Base-by-base conservation (phyloP, 1,284 basidiomycete species). In the Xerocomus amazonicus region DNA sequence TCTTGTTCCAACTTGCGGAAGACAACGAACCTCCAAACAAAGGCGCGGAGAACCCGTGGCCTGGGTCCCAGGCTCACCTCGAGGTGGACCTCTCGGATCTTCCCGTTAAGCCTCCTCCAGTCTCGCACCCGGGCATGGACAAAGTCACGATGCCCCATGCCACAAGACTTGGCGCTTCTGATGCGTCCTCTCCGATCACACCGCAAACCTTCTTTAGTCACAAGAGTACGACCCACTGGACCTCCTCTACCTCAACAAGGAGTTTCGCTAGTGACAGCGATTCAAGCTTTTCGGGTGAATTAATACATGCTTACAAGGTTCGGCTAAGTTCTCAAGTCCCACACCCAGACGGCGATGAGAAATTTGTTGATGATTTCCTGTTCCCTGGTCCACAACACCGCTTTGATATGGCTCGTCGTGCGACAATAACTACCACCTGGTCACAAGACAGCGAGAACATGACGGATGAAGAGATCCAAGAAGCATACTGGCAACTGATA, bases 381-480 rank as follows among this genome's bases (percentile, higher is more conserved):
- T 32, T n/a, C 8, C 13, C 16, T 19, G 34, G 32, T 42, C 28
- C 29, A n/a, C 45, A 17, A 32, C 31, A 14, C 16, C 19, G 31
- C 23, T 41, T 12, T n/a, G 29, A 9, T 16, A 45, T n/a, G 34
- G 57, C 48, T 41, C 27, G 36, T 16, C 63, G 56, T 16, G 41
- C 37, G 36, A 67, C 52, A 26, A 39, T 38, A 36, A 9, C 45
- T 10, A 45, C 60, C 1, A 52, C 66, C 26, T 66, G 56, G 62
- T 68, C 66, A 31, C 59, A 66, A 35, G 64, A 54, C 4, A 60
- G 53, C 26, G 55, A 51, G 17, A 48, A 48, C 23, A n/a, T 43
- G 14, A 47, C 17, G 8, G 45, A 62, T 23, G n/a, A 19, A 12
- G 52, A 54, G 43, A 33, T 16, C 10, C 32, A 45, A n/a, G 48